These are phyloP conservation scores for Trametes cubensis DNA, from an alignment of 768 basidiomycete species.

Conservation along the genomic window DNA sequence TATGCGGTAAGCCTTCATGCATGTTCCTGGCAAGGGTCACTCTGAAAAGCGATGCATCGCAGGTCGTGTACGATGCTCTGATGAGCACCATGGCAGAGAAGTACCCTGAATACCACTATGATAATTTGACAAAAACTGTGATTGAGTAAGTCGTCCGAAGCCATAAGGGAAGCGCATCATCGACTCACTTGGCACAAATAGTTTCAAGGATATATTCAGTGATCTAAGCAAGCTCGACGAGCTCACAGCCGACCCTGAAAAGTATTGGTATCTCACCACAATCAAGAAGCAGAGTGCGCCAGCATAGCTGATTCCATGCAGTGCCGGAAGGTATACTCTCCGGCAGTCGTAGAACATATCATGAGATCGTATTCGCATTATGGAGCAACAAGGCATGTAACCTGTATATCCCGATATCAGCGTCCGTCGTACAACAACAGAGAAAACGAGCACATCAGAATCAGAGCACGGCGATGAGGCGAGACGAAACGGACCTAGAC, in stretches of 20 bases:
- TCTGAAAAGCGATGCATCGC: not conserved
- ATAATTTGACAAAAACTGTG: constrained; percentile 60
- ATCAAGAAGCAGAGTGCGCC: constrained; percentile 16
- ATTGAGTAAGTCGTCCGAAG: constrained; percentile 48
- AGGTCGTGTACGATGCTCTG: constrained; percentile 73
- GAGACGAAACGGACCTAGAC: constrained; percentile 5
- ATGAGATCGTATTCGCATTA: not conserved
- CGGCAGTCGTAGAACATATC: not conserved
- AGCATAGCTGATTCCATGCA: not conserved
- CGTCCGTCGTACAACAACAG: not conserved
- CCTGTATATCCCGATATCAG: constrained; percentile 3
- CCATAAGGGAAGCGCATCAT: no score
- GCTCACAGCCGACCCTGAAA: not conserved
- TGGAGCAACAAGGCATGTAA: not conserved
- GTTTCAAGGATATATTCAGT: no score
- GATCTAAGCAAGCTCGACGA: not conserved
- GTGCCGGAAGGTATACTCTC: not conserved
- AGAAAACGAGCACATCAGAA: not conserved
- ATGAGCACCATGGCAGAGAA: constrained; percentile 55
- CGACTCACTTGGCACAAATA: not conserved
- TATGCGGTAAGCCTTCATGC: constrained; percentile 57
- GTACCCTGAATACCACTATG: constrained; percentile 72
- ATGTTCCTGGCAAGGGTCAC: not conserved
- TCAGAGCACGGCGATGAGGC: not conserved
- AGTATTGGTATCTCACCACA: constrained; percentile 1